Base-by-base conservation (phyloP, 768 basidiomycete species). In the Suillus weaverae region DNA sequence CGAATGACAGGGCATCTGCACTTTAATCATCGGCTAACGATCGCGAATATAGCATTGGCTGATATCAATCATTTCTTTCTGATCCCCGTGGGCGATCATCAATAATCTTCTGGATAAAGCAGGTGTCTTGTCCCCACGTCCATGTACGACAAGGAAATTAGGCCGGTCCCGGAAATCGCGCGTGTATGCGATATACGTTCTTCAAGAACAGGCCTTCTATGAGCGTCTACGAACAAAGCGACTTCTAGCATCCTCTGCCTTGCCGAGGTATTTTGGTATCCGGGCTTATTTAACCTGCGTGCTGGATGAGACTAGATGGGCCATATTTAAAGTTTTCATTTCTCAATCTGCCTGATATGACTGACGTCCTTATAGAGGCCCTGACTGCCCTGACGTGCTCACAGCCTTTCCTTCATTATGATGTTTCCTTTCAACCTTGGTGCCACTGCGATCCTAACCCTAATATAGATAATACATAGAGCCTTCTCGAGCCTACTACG, bases 31-130 rank as follows among this genome's bases (percentile, higher is more conserved):
- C 79, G 39, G 74, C 83, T 39, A 74, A 80, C 66, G 69, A 83
- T 10, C 83, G 82, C 4, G 82, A 84, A 69, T 84, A 84, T 64
- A 77, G 84, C 66, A 76, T 84, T 61, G 76, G 83, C 13, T 81
- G 84, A 69, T 82, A 84, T 38, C 22, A 22, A 22, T 22, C 5
- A 35, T 3, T 56, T 56, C 8, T 4, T 38, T 22, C 18, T 41
- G 16, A 30, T 20, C 18, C 9, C 26, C 5, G 18, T 18, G 11
- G 16, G 26, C 5, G 36, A 10, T 57, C 36, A 16, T 56, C 22
- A 3, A 35, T 36, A 13, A 55, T 22, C n/a, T 10, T 36, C 55
- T n/a, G 56, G 14, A 38, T 16, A 39, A 3, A 33, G 56, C 7
- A 18, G 26, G 39, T 38, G 26, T 20, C 18, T 41, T 59, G 30